These are phyloP conservation scores for Pseudocercospora musae DNA, from an alignment of 2,329 filamentous ascomycete species.

Conservation along the genomic window DNA sequence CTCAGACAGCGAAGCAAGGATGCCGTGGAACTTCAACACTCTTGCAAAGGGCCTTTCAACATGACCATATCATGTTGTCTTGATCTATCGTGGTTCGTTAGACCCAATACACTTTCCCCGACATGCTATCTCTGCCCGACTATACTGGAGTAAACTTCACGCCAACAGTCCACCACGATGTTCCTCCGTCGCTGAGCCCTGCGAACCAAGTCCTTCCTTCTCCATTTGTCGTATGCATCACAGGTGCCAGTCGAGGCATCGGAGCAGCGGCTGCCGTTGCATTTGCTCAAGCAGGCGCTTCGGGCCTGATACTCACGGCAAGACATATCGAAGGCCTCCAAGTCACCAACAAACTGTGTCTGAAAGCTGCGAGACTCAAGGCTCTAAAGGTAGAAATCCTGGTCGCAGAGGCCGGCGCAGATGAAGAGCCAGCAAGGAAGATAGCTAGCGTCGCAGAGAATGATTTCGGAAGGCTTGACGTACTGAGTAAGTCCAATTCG, in stretches of 20 bases:
- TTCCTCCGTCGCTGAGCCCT: constrained; percentile 4
- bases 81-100: not conserved
- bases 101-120: not conserved
- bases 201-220: not conserved
- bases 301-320: constrained; percentile 31
- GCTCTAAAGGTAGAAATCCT: not conserved
- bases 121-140: not conserved
- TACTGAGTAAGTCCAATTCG: not conserved
- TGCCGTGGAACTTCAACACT: not conserved
- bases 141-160: constrained; percentile 8
- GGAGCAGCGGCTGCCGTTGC: constrained; percentile 32
- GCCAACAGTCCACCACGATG: not conserved
- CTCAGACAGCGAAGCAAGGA: not conserved
- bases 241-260: constrained; percentile 36
- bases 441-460: not conserved
- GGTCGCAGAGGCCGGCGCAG: not conserved
- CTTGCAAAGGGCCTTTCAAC: not conserved
- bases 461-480: not conserved
- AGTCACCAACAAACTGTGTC: constrained; percentile 21
- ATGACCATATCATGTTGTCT: not conserved
- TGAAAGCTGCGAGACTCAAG: not conserved
- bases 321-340: constrained; percentile 24
- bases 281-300: constrained; percentile 32
- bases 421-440: not conserved
- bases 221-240: constrained; percentile 32